Evolutionary conservation across 2,329 filamentous ascomycete species (phyloP), one percentile per base, ranked within the genome.

Genomic region (Cephalotrichum gorgonifer): DNA sequence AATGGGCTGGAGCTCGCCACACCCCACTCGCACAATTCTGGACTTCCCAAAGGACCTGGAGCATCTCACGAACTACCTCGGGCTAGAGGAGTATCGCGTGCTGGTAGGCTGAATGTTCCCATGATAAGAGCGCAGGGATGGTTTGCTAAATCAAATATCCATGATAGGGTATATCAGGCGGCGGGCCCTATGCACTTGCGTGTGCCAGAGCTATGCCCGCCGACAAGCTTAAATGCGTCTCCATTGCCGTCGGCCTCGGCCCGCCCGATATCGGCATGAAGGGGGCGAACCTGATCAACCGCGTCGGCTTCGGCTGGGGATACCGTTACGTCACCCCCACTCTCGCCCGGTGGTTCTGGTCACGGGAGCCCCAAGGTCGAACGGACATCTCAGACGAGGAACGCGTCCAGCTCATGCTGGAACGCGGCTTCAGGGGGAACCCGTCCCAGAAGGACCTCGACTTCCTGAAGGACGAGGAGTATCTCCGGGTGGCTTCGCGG

Each of bases 111-210:
- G 6, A 33, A 4, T 4, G n/a, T 6, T 11, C 30, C 30, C 30
- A 6, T 33, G 4, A 14, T 33, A 14, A 14, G 12, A 3, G 12
- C n/a, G 8, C 30, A 4, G 4, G 8, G 30, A 14, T 33, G 30
- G 30, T 11, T 33, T n/a, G n/a, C n/a, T n/a, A n/a, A n/a, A n/a
- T n/a, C n/a, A 49, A 23, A 7, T 51, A 5, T 31, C 49, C 22
- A 15, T 3, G 8, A 14, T 33, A 33, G 30, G 47, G 46, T 3
- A 33, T 44, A 8, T 49, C 46, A 4, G 50, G 50, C 22, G 50
- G 50, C 14, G 28, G 46, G 8, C 30, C 38, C 9, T 51, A 44
- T 27, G 42, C 50, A 23, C 47, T 51, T 22, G 50, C 50, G 6
- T 51, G 50, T 23, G 50, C 50, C 23, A 51, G 43, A 17, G 12